Evolutionary conservation across 768 basidiomycete species (phyloP), one percentile per base, ranked within the genome.

Genomic region (Nidularia pulvinata): DNA sequence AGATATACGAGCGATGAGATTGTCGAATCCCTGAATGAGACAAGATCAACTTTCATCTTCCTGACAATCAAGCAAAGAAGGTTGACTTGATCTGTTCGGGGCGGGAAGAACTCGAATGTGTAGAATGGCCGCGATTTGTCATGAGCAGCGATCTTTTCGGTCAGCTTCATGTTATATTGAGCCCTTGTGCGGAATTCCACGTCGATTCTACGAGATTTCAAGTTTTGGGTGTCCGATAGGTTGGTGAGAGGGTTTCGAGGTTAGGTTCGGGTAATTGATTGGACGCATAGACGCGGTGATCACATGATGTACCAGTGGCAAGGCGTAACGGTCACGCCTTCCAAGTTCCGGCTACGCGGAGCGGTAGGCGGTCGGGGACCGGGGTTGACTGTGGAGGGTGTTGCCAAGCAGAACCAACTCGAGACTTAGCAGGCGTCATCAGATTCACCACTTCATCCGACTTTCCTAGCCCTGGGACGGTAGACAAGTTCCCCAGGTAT

Each of bases 51-150:
- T 36, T 35, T 48, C 50, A 48, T 45, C 46, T 37, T 5, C 22
- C 34, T 6, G n/a, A 6, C 9, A 42, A 54, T 22, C 53, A 50
- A 45, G 32, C 5, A 25, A 39, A 48, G 25, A 34, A 32, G 55
- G 55, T 25, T 11, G 46, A 89, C 91, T 80, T 92, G 88, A 69
- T 93, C 89, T 47, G 96, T 98, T 54, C 93, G 83, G 10, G 96
- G 96, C 11, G 96, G 96, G 65, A 98, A 98, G 80, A 97, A 97
- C 68, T 98, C 96, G 68, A 96, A 93, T 0, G 91, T 93, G 65
- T 86, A 97, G 71, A 92, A 96, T 0, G 93, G 91, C n/a, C 63
- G 73, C 1, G 67, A 53, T 7, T 75, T 61, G 25, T 67, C 55
- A 45, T 78, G 74, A 4, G 68, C 56, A 2, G 71, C 64, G 55